Evolutionary conservation across 805 yeast genomes (phyloP), one percentile per base, ranked within the genome.

Genomic region (Scheffersomyces lignosus): DNA sequence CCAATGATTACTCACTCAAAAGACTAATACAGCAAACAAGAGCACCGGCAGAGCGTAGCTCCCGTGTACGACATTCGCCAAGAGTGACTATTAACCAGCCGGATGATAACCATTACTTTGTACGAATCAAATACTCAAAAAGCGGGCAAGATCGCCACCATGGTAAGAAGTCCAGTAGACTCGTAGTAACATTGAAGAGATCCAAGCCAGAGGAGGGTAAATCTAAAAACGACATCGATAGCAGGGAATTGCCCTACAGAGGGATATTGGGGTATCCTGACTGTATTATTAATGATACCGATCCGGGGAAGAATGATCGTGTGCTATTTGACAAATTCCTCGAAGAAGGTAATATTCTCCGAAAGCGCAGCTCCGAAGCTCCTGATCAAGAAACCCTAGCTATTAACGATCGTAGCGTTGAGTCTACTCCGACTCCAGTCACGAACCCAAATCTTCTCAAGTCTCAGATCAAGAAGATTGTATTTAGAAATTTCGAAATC

Each of bases 401-500:
- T 40, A 30, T 29, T 32, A 40, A 23, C 27, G 29, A 15, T 17
- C 34, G 15, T 13, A 33, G 34, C 15, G 22, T 13, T 3, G 35
- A 33, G 15, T 30, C 38, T 7, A 37, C 43, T 15, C 40, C 43
- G 4, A 34, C 18, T 7, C 39, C 43, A 14, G 22, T 24, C 4
- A 3, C 31, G 12, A 33, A 31, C 44, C 40, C 22, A 31, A 57
- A 43, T 31, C 49, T 47, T 15, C 52, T 49, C 38, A 56, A 62
- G 34, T 65, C 75, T 16, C 70, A 73, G 40, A 74, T 85, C 28
- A 71, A 75, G 33, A 77, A 76, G 38, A 81, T 90, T 16, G 88
- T 81, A 49, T 80, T 90, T 46, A 77, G 88, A 24, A 74, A 75
- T 29, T 77, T 64, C 57, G 89, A 84, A 54, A 86, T 93, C 18